Conservation (phyloP, 208 protist genomes). For the Leishmania amazonensis region DNA sequence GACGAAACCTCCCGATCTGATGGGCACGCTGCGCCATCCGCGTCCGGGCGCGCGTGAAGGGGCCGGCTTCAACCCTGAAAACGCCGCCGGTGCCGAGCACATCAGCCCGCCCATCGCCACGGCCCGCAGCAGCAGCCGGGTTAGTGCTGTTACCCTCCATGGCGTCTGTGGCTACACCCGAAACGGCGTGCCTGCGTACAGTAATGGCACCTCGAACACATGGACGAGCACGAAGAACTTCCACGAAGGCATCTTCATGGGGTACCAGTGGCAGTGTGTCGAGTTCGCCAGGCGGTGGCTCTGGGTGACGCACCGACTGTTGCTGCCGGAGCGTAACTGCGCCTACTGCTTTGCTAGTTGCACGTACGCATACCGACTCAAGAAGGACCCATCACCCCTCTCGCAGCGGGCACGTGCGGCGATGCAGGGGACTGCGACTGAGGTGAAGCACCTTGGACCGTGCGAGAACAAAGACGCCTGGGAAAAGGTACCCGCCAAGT, state of each 20-base stretch:
- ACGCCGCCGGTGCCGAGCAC: not conserved
- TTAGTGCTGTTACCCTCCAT: slow-evolving; percentile 25
- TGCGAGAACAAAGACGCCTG: slow-evolving; percentile 27
- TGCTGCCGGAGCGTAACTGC: slow-evolving; percentile 54
- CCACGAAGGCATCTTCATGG: slow-evolving; percentile 64
- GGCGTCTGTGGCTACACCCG: slow-evolving; percentile 58
- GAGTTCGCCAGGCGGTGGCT: slow-evolving; percentile 87
- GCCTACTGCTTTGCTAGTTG: slow-evolving; percentile 48
- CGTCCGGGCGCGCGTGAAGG: not conserved
- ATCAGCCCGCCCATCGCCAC: not conserved
- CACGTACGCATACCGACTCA: slow-evolving; percentile 34
- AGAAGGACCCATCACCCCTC: slow-evolving; percentile 3
- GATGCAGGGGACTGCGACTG: slow-evolving; percentile 1
- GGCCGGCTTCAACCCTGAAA: not conserved
- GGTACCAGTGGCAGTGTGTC: slow-evolving; percentile 89
- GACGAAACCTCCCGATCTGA: not conserved
- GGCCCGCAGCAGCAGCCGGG: not conserved
- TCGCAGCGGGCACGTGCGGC: not conserved
- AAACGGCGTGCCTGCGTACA: slow-evolving; percentile 67
- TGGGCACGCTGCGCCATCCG: not conserved
- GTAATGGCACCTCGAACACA: slow-evolving; percentile 59
- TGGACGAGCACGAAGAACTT: slow-evolving; percentile 56
- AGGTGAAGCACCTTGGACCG: slow-evolving; percentile 6
- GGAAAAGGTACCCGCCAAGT: slow-evolving; percentile 47
- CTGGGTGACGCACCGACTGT: slow-evolving; percentile 56